Evolutionary conservation across 2,329 filamentous ascomycete genomes (phyloP).

Genomic region (Fusarium avenaceum): DNA sequence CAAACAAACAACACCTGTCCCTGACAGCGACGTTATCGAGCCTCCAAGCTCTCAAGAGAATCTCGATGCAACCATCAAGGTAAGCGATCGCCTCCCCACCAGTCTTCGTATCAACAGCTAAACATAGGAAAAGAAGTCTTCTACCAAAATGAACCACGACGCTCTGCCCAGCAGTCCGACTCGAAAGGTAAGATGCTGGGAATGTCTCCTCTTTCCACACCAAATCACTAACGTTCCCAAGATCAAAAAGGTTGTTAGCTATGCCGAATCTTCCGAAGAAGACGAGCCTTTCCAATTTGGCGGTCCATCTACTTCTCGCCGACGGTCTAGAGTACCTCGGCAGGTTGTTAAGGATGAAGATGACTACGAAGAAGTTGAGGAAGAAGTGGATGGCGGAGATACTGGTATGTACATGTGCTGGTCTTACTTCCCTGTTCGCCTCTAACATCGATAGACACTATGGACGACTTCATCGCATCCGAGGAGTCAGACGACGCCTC

Average conservation of each 20-base stretch:
- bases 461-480: conserved; percentile 88
- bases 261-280: conserved; percentile 87
- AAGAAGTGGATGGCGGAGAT: conserved; percentile 71
- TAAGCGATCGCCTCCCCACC: conserved; percentile 30
- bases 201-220: too few relatives aligned
- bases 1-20: conserved; percentile 74
- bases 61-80: conserved; percentile 55
- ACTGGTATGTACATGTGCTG: conserved; percentile 61
- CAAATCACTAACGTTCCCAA: conserved; percentile 44
- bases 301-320: conserved; percentile 56
- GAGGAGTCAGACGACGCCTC: conserved; percentile 82
- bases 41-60: conserved; percentile 78
- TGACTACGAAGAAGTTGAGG: conserved; percentile 80
- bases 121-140: conserved; percentile 57
- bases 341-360: conserved; percentile 74
- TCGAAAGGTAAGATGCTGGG: conserved; percentile 72
- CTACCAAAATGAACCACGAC: conserved; percentile 29
- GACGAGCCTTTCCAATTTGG: conserved; percentile 75
- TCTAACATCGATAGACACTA: conserved; percentile 66
- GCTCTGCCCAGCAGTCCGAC: conserved; percentile 75
- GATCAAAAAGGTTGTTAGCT: conserved; percentile 75
- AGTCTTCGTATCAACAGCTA: conserved; percentile 51
- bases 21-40: conserved; percentile 82
- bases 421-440: too few relatives aligned
- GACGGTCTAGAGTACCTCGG: conserved; percentile 62